Conservation (phyloP, 2,329 filamentous ascomycete species). For the Fusarium sp. region DNA sequence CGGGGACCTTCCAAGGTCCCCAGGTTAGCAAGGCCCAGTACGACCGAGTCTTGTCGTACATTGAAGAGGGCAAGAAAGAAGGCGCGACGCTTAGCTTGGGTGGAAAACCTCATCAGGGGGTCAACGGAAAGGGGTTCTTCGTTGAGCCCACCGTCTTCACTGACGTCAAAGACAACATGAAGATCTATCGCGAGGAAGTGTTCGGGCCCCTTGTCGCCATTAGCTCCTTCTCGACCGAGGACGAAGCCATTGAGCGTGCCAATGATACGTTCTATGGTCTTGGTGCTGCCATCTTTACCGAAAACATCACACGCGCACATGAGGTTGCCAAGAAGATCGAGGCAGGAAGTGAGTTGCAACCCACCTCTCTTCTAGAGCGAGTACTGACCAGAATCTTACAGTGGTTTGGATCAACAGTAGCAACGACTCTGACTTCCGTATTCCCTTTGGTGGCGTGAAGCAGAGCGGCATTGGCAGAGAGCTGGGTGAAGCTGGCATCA, state of each 20-base stretch:
- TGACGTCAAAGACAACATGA: constrained; percentile 53
- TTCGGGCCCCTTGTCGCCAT: constrained; percentile 58
- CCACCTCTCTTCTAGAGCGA: neutral
- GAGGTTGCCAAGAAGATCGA: neutral
- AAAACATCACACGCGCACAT: neutral
- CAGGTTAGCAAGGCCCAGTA: constrained; percentile 78
- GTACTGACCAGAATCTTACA: neutral
- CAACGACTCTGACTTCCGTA: constrained; percentile 54
- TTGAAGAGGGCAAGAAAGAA: constrained; percentile 74
- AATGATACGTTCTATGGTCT: neutral
- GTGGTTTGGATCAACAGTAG: constrained; percentile 62
- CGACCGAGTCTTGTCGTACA: constrained; percentile 75
- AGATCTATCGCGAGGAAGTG: constrained; percentile 57
- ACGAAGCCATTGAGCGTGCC: constrained; percentile 38
- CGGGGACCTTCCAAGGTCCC: constrained; percentile 78
- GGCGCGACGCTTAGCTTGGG: constrained; percentile 52
- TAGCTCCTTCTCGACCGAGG: constrained; percentile 54
- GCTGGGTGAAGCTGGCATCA: constrained; percentile 51
- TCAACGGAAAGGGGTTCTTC: constrained; percentile 49
- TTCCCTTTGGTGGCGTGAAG: constrained; percentile 59
- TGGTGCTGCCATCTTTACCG: neutral
- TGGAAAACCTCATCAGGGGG: neutral
- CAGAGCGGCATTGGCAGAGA: constrained; percentile 59
- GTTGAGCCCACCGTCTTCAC: constrained; percentile 58
- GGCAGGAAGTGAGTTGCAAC: neutral